Base-by-base conservation (phyloP, 2,329 filamentous ascomycete genomes). In the Cadophora gregata region DNA sequence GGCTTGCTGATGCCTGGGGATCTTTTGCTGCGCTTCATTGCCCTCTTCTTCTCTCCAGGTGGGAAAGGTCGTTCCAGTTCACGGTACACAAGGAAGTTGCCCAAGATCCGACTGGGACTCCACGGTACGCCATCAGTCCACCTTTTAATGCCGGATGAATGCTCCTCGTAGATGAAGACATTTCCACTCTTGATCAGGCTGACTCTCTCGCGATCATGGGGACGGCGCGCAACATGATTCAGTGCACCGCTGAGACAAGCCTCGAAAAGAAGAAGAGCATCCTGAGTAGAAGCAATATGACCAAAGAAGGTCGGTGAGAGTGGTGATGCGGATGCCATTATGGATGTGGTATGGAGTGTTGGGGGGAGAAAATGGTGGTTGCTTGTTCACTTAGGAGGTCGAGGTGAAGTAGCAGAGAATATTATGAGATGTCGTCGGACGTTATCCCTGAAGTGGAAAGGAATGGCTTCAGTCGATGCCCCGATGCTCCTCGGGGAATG, bases 61-160 rank as follows among this genome's bases (percentile, higher is more conserved):
- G 90, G 88, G 71, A 94, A 94, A 91, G 89, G 78, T 90, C 95
- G 94, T 79, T 98, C 96, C 92, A 99, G 97, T 77, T 99, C 96
- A 33, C 96, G 88, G 77, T 99, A 99, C 1, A 96, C 97, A 66
- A 99, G 81, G 79, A 99, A 99, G 81, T 96, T 98, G 62, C 96
- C 96, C 0, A 96, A 97, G 1, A 98, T 96, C 64, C 96, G 88
- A 80, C 94, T 96, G 0, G 94, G 94, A 72, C 92, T 96, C 94
- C 94, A 97, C 7, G 90, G 90, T 12, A 95, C 88, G 16, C 94
- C 93, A 73, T 97, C 94, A 0, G 93, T 97, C 94, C 94, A 97
- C 64, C 94, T 86, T 81, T 96, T 96, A 80, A 97, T 97, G 5
- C 93, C 93, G 0, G 93, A 96, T 0, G 92, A 90, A 33, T 72